Conservation (phyloP, 352 stramenopile genomes). For the Pilasporangium apinafurcum region DNA sequence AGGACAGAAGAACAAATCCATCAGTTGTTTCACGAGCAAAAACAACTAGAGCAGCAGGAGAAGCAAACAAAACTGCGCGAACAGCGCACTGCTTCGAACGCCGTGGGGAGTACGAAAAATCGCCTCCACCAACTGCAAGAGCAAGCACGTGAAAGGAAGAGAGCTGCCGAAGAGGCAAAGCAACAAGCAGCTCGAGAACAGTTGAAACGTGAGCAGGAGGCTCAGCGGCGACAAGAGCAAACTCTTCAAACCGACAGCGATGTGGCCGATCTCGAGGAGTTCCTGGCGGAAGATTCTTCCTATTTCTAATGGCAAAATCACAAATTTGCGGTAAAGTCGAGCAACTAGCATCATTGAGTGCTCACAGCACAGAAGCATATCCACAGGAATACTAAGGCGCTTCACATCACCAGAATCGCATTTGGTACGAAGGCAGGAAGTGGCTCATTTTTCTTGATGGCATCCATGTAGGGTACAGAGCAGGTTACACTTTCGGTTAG, state of each 20-base stretch:
- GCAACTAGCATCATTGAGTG: too few relatives aligned
- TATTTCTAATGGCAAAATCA: conserved; percentile 46
- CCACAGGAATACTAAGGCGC: too few relatives aligned
- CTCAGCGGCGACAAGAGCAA: conserved; percentile 20
- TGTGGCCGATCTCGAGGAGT: conserved; percentile 53
- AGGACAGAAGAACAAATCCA: conserved; percentile 27
- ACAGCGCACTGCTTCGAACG: conserved; percentile 9
- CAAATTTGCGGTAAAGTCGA: too few relatives aligned
- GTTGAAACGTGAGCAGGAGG: conserved; percentile 19
- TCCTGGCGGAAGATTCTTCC: conserved; percentile 44
- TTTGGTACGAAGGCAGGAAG: too few relatives aligned
- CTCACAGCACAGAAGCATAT: too few relatives aligned
- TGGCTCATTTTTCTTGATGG: too few relatives aligned
- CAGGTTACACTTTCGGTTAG: too few relatives aligned
- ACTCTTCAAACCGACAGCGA: conserved; percentile 39
- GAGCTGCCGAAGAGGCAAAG: conserved; percentile 10
- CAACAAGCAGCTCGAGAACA: conserved; percentile 6
- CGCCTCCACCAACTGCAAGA: conserved; percentile 62
- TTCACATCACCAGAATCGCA: too few relatives aligned
- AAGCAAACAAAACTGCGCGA: conserved; percentile 18
- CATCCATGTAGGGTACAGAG: too few relatives aligned
- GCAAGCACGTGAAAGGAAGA: conserved; percentile 33
- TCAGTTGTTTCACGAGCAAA: conserved; percentile 31
- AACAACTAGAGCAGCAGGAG: conserved; percentile 33
- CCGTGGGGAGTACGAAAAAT: conserved; percentile 27